These are phyloP conservation scores for Apium graveolens DNA, from an alignment of 129 eudicot genomes.

Conservation along the genomic window DNA sequence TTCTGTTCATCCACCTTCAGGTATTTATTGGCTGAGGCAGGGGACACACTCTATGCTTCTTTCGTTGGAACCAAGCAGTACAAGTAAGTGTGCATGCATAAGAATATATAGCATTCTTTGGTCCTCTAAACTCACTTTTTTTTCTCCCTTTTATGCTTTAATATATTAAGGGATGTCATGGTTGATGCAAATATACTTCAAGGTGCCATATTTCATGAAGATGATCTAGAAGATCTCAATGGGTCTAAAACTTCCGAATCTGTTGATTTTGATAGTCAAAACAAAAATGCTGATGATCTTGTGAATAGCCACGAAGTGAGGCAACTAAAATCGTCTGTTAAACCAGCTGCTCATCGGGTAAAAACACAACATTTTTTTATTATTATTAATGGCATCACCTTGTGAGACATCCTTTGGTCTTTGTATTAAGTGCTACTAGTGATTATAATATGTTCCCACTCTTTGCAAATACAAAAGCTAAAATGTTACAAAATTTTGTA, in stretches of 20 bases:
- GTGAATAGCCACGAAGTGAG: conserved; percentile 42
- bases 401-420: conserved; percentile 5
- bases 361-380: not conserved
- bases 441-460: not conserved
- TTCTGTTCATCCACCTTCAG: conserved; percentile 25
- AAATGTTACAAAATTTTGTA: conserved; percentile 14
- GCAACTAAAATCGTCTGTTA: conserved; percentile 47
- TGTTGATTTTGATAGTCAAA: conserved; percentile 24
- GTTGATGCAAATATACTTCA: conserved; percentile 97
- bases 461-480: not conserved
- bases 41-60: conserved; percentile 93
- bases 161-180: conserved; percentile 74
- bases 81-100: conserved; percentile 50
- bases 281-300: conserved; percentile 31
- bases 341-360: conserved; percentile 99
- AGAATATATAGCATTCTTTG: conserved; percentile 2
- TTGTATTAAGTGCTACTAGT: not conserved
- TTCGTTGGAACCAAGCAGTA: conserved; percentile 96
- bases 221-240: conserved; percentile 37
- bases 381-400: not conserved
- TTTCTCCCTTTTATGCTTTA: conserved; percentile 13
- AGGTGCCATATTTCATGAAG: conserved; percentile 97
- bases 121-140: conserved; percentile 1
- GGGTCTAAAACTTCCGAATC: conserved; percentile 29
- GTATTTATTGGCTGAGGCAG: conserved; percentile 90